A percentile compares a stretch with the other conserved stretches of the same genome.
Conservation (phyloP, 192 early-diverging fungal species). For the Gamsiella multidivaricata region DNA sequence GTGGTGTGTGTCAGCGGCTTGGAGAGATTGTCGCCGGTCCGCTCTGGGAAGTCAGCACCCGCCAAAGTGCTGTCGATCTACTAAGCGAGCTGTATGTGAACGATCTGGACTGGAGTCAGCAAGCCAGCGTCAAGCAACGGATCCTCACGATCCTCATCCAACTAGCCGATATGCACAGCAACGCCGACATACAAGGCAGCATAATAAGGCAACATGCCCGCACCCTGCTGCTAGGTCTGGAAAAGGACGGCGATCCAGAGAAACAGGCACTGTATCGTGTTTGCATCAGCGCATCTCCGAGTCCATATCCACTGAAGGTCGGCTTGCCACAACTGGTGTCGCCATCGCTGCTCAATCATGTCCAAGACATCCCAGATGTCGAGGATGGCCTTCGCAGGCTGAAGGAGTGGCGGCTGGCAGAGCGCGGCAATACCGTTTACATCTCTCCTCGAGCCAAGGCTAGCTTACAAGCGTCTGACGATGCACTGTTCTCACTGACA, state of each 20-base stretch:
- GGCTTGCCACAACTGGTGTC: not conserved
- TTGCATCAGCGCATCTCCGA: too few relatives aligned
- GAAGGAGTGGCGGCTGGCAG: not conserved
- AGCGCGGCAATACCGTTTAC: not conserved
- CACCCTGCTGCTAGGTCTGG: not conserved
- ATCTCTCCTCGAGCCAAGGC: slow-evolving; percentile 8
- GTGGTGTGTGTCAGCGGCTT: slow-evolving; percentile 7
- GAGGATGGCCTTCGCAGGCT: not conserved
- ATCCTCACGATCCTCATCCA: not conserved
- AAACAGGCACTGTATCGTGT: too few relatives aligned
- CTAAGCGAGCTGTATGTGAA: slow-evolving; percentile 3
- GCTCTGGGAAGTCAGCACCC: not conserved
- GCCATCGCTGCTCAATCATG: not conserved
- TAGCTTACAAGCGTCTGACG: not conserved
- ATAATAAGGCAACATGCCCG: not conserved
- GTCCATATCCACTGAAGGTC: not conserved
- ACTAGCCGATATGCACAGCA: not conserved
- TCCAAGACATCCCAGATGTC: not conserved
- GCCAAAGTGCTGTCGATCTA: not conserved
- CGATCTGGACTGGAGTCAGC: not conserved
- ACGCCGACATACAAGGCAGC: too few relatives aligned
- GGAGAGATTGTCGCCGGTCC: slow-evolving; percentile 4
- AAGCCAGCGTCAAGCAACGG: not conserved
- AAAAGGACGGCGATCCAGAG: not conserved
- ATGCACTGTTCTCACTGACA: not conserved